A percentile compares a stretch with the other conserved stretches of the same genome.
These are phyloP conservation scores for Tolypocladium ovalisporum DNA, from an alignment of 2,329 filamentous ascomycete genomes.

Conservation along the genomic window DNA sequence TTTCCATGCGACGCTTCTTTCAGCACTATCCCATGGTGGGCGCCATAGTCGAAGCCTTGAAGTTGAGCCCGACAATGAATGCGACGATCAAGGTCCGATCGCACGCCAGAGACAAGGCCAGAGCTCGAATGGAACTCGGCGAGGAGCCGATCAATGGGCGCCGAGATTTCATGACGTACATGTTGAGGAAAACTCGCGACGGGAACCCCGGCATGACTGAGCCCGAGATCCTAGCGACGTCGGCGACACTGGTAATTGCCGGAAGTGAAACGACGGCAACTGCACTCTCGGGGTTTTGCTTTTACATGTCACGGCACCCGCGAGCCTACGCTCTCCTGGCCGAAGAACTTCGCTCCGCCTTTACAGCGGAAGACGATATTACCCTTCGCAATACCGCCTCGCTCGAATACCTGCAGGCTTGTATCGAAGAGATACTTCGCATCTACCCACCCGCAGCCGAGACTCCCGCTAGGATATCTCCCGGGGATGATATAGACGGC, in stretches of 20 bases:
- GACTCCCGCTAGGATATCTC: conserved; percentile 14
- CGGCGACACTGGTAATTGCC: conserved; percentile 14
- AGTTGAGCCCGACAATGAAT: not conserved
- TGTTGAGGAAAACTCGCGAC: conserved; percentile 19
- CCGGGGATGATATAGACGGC: conserved; percentile 22
- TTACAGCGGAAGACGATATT: conserved; percentile 25
- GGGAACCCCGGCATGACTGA: conserved; percentile 16
- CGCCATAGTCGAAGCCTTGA: not conserved
- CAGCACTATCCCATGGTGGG: conserved; percentile 2
- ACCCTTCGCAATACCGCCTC: conserved; percentile 17
- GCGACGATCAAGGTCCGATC: conserved; percentile 4
- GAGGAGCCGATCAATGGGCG: conserved; percentile 9
- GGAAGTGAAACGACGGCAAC: conserved; percentile 24
- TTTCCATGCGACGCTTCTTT: conserved; percentile 5
- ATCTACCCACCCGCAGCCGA: conserved; percentile 23
- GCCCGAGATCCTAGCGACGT: conserved; percentile 21
- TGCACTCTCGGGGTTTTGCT: conserved; percentile 16
- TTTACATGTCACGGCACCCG: conserved; percentile 19
- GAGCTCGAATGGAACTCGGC: conserved; percentile 7
- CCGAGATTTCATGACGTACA: conserved; percentile 14
- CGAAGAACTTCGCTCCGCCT: conserved; percentile 22
- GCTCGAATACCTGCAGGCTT: conserved; percentile 26
- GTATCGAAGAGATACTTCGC: conserved; percentile 30
- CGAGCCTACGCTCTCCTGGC: conserved; percentile 17
- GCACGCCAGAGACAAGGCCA: conserved; percentile 11